Evolutionary conservation across 805 yeast species (phyloP).

Genomic region (Starmerella bombi): DNA sequence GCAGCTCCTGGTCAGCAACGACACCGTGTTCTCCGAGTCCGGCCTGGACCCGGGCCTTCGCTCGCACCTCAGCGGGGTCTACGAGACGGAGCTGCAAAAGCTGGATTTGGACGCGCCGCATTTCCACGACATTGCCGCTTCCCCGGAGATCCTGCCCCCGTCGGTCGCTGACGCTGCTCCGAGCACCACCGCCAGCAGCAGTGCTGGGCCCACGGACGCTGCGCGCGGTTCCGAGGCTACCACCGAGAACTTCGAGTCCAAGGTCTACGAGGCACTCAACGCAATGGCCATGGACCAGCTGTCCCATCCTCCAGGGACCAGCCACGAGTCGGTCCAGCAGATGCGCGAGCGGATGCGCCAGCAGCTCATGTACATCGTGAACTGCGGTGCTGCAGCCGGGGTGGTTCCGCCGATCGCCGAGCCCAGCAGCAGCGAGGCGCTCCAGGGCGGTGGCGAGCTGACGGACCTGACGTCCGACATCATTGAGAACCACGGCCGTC

Average conservation of each 20-base stretch:
- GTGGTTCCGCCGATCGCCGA: neutral
- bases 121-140: neutral
- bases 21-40: slow-evolving; percentile 1
- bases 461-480: neutral
- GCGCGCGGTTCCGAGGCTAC: no score
- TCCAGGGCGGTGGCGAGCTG: neutral
- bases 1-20: slow-evolving; percentile 1
- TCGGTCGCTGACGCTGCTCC: no score
- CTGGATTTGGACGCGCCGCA: neutral
- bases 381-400: neutral
- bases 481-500: slow-evolving; percentile 3
- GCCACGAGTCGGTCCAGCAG: neutral
- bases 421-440: neutral
- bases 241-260: neutral
- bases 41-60: neutral
- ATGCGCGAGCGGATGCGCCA: neutral
- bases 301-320: no score
- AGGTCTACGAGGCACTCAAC: neutral
- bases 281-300: neutral
- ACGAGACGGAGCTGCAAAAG: neutral
- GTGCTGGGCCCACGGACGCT: no score
- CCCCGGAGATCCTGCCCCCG: neutral
- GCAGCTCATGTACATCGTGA: neutral
- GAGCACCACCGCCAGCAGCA: no score
- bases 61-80: neutral